These are phyloP conservation scores for Sordariomycetes sp. DNA, from an alignment of 2,329 filamentous ascomycete species.

Conservation along the genomic window DNA sequence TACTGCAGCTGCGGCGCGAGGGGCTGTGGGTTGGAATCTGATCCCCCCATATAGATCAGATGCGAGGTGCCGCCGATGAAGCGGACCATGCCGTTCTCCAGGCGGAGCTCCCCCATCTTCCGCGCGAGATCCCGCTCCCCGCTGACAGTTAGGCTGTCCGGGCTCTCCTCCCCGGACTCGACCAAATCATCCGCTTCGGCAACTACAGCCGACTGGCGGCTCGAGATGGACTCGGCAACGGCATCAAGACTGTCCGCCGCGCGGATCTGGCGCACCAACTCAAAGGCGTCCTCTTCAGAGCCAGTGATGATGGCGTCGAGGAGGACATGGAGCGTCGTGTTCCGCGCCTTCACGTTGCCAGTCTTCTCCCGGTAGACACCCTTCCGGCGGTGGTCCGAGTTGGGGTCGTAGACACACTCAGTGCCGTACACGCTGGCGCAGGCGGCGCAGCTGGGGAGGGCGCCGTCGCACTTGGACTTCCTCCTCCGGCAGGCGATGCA, in stretches of 20 bases:
- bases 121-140: conserved; percentile 73
- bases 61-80: conserved; percentile 94
- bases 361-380: conserved; percentile 93
- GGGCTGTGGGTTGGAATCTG: conserved; percentile 22
- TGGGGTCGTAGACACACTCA: conserved; percentile 88
- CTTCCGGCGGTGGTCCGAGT: conserved; percentile 89
- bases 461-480: conserved; percentile 87
- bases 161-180: conserved; percentile 9
- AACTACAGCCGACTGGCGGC: conserved; percentile 20
- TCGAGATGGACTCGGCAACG: conserved; percentile 37
- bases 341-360: conserved; percentile 75
- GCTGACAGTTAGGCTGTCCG: conserved; percentile 25
- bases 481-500: conserved; percentile 68
- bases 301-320: conserved; percentile 89
- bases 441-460: conserved; percentile 83
- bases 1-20: conserved; percentile 31
- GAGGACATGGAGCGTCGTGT: conserved; percentile 80
- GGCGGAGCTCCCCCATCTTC: conserved; percentile 81
- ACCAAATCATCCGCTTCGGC: conserved; percentile 7
- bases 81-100: conserved; percentile 77
- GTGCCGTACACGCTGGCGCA: conserved; percentile 88
- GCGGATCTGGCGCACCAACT: conserved; percentile 74
- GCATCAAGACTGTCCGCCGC: conserved; percentile 60
- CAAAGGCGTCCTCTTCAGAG: conserved; percentile 71
- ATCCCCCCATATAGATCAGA: conserved; percentile 63